Percentiles rank a stretch among this genome's conserved stretches.
Conservation (phyloP, 148 eudicot species). For the Nepenthes mirabilis region DNA sequence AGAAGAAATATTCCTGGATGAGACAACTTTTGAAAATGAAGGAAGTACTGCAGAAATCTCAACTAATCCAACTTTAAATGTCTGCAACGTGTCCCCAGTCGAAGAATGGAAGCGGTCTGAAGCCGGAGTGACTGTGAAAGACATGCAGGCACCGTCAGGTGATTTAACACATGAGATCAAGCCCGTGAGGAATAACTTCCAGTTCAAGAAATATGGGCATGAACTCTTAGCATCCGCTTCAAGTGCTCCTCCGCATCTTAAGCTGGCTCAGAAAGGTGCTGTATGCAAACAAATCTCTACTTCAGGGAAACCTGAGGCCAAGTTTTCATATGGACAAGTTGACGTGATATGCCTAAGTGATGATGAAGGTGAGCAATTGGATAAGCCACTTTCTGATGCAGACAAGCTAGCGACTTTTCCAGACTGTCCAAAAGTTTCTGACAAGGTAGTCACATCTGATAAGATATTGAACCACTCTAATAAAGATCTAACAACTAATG, state of each 20-base stretch:
- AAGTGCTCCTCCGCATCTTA: conserved; percentile 8
- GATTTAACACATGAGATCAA: conserved; percentile 14
- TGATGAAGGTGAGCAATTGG: conserved; percentile 62
- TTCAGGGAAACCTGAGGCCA: conserved; percentile 15
- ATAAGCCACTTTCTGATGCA: conserved; percentile 12
- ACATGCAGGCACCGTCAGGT: conserved; percentile 15
- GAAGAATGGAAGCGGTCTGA: conserved; percentile 18
- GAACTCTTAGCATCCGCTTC: conserved; percentile 8
- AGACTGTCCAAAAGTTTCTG: conserved; percentile 9
- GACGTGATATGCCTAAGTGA: conserved; percentile 77
- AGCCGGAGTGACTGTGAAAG: conserved; percentile 29
- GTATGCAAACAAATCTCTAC: conserved; percentile 11
- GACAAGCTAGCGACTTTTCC: conserved; percentile 11
- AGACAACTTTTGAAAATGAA: conserved; percentile 4
- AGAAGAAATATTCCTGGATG: conserved; percentile 14
- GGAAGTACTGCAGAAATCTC: conserved; percentile 10
- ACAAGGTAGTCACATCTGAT: conserved; percentile 6
- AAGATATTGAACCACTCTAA: too few species aligned
- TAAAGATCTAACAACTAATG: conserved; percentile 11
- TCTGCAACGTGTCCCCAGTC: conserved; percentile 9
- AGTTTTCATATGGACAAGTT: conserved; percentile 20
- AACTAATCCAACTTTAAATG: conserved; percentile 15
- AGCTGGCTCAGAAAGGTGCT: conserved; percentile 10
- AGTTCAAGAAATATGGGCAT: conserved; percentile 20
- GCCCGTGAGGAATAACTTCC: conserved; percentile 10